These are phyloP conservation scores for Cutaneotrichosporon sp. DNA, from an alignment of 1,284 basidiomycete species.

Conservation along the genomic window DNA sequence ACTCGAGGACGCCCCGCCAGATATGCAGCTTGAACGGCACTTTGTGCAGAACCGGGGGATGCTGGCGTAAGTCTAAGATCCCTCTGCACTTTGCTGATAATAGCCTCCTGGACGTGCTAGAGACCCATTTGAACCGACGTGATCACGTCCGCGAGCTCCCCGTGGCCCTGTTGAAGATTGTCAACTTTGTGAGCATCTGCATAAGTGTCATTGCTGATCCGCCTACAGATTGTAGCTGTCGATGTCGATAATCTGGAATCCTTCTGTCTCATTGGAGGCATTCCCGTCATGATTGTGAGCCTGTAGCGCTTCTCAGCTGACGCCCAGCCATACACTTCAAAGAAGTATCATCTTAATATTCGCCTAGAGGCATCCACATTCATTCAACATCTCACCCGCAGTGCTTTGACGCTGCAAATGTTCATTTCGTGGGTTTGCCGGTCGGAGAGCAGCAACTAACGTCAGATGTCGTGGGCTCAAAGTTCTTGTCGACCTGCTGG, in stretches of 20 bases:
- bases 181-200: conserved; percentile 66
- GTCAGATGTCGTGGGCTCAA: conserved; percentile 83
- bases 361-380: conserved; percentile 93
- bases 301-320: neutral
- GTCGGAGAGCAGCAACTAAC: neutral
- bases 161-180: conserved; percentile 75
- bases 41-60: conserved; percentile 89
- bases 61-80: conserved; percentile 64
- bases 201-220: conserved; percentile 1
- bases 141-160: conserved; percentile 64
- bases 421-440: conserved; percentile 74
- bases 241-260: conserved; percentile 87
- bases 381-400: conserved; percentile 84
- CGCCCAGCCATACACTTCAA: conserved; percentile 72
- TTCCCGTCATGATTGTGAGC: conserved; percentile 83
- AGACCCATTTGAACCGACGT: conserved; percentile 57
- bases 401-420: conserved; percentile 91
- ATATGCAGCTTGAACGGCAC: conserved; percentile 75
- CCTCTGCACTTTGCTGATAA: no score
- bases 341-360: conserved; percentile 88
- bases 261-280: conserved; percentile 89
- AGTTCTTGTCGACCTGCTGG: conserved; percentile 88
- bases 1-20: conserved; percentile 63
- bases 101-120: conserved; percentile 78
- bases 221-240: conserved; percentile 68